A percentile compares a stretch with the other conserved stretches of the same genome.
These are phyloP conservation scores for Nicotiana tomentosiformis DNA, from an alignment of 257 asterid genomes.

Conservation along the genomic window DNA sequence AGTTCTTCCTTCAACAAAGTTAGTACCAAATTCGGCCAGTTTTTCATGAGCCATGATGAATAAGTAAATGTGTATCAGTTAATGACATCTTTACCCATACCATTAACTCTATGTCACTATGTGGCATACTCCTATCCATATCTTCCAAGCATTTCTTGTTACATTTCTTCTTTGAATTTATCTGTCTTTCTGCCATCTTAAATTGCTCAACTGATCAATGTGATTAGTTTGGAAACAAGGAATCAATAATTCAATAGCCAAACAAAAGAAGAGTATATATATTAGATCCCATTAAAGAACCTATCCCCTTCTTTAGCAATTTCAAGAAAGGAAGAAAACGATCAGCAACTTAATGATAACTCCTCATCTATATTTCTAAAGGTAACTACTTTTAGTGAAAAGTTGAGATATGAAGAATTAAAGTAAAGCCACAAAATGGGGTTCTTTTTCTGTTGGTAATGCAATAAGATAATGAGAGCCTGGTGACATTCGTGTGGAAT, in stretches of 20 bases:
- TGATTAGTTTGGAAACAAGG: background rate
- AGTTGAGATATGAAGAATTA: background rate
- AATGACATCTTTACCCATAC: background rate
- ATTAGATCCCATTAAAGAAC: background rate
- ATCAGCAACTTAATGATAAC: background rate
- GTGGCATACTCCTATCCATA: background rate
- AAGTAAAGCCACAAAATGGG: background rate
- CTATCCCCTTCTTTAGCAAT: background rate
- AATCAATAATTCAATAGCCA: background rate
- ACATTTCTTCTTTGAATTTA: background rate
- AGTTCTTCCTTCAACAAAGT: background rate
- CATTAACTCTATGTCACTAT: background rate
- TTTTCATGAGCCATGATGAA: background rate
- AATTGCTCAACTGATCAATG: background rate
- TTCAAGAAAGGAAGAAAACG: background rate
- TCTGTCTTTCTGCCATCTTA: background rate
- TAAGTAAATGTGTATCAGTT: background rate
- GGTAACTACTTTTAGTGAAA: background rate
- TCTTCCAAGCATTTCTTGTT: background rate
- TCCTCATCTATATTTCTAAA: background rate
- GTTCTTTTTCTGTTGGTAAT: background rate
- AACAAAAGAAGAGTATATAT: background rate
- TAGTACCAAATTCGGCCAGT: background rate
- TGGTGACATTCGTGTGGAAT: constrained; percentile 61
- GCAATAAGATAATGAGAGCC: constrained; percentile 5